Evolutionary conservation across 2,329 filamentous ascomycete species (phyloP).

Genomic region (Ophiognomonia clavigignenti-juglandacearum): DNA sequence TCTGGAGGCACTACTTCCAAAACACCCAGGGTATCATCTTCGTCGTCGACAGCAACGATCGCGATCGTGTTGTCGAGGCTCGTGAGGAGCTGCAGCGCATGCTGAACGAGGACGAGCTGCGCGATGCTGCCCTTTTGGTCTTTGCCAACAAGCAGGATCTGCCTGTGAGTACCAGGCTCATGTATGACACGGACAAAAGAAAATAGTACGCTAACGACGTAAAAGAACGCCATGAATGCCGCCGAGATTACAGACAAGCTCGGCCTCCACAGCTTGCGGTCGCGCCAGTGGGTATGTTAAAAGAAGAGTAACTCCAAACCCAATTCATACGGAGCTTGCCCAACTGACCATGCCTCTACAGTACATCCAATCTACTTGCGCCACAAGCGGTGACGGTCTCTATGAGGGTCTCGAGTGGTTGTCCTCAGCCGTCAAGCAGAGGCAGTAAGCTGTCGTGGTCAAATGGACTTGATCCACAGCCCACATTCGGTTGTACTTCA

Average conservation of each 20-base stretch:
- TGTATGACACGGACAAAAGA: conserved; percentile 5
- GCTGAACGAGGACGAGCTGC: conserved; percentile 98
- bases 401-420: conserved; percentile 98
- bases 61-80: conserved; percentile 95
- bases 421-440: conserved; percentile 73
- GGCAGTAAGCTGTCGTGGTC: conserved; percentile 48
- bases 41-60: conserved; percentile 98
- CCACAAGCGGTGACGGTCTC: conserved; percentile 97
- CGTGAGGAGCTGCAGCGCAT: conserved; percentile 95
- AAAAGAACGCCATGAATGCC: conserved; percentile 98
- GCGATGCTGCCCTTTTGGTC: conserved; percentile 92
- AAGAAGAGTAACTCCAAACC: background rate
- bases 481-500: conserved; percentile 55
- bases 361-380: conserved; percentile 99
- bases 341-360: conserved; percentile 29
- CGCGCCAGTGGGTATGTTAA: conserved; percentile 91
- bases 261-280: conserved; percentile 96
- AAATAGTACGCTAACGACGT: conserved; percentile 23
- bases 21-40: conserved; percentile 99
- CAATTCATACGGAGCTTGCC: background rate
- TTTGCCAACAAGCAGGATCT: conserved; percentile 99
- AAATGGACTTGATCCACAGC: conserved; percentile 32
- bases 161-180: conserved; percentile 57
- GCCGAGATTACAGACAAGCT: conserved; percentile 99
- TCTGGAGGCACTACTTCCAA: conserved; percentile 99